Evolutionary conservation across 768 basidiomycete genomes (phyloP), one percentile per base, ranked within the genome.

Genomic region (Termitomyces sp.): DNA sequence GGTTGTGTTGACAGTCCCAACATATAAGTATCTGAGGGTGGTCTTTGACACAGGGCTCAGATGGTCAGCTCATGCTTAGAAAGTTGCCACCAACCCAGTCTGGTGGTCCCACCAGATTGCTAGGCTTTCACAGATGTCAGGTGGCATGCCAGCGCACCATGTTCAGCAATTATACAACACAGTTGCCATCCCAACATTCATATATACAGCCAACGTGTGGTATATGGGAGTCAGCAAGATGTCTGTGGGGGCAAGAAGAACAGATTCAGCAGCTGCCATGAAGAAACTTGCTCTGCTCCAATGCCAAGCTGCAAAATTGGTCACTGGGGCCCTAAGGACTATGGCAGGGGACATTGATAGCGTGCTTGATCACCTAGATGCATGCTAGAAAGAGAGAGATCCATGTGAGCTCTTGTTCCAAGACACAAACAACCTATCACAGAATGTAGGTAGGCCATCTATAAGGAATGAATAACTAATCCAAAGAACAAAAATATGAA

Each of bases 21-120:
- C 48, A 2, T 52, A 41, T 23, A 37, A 41, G 27, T 52, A 52
- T 21, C 50, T 52, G 4, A 37, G 50, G 4, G 37, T 52, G 2
- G 14, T 46, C 3, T 46, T 46, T 11, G 11, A 46, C 45, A 5
- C 27, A 48, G 48, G 27, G 23, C 29, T 53, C 21, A 16, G 57
- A 40, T 42, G 42, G 14, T 63, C 65, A 0, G 66, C 65, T 0
- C 43, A 66, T 32, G 43, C 42, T 11, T 10, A 56, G 19, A 58
- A 58, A 31, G 57, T 58, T 7, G 23, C 46, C 2, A 43, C 57
- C 6, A 58, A 32, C 8, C 6, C 25, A 8, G 38, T 51, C 43
- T 57, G 51, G 57, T 57, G 48, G 47, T 53, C 25, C 2, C 25
- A 38, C 5, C 57, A 58, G 31, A 27, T 53, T 5, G 2, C 57